Evolutionary conservation across 2,329 filamentous ascomycete genomes (phyloP).

Genomic region (Phyllosticta paracitricarpa): DNA sequence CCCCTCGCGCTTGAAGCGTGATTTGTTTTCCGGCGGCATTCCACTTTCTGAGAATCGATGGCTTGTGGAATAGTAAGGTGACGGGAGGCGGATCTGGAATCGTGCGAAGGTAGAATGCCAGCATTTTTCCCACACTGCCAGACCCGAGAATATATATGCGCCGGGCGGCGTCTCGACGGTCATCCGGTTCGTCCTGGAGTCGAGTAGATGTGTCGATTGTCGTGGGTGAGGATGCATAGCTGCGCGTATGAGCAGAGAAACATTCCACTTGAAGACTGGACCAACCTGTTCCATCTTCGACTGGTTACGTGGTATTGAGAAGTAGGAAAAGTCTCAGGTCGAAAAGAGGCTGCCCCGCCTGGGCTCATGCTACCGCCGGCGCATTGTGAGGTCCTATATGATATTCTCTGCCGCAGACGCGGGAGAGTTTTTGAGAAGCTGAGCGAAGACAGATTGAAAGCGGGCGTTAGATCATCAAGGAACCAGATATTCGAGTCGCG

Average conservation of each 20-base stretch:
- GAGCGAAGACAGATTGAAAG: conserved; percentile 36
- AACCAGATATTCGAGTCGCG: background rate
- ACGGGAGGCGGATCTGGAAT: conserved; percentile 57
- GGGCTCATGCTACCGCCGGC: conserved; percentile 30
- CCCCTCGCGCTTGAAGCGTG: conserved; percentile 35
- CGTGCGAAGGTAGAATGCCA: conserved; percentile 61
- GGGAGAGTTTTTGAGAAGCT: conserved; percentile 26
- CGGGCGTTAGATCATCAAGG: background rate
- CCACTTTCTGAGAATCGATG: conserved; percentile 37
- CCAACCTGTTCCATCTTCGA: background rate
- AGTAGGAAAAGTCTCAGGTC: background rate
- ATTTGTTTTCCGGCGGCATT: conserved; percentile 34
- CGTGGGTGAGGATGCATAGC: background rate
- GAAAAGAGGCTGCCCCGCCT: conserved; percentile 34
- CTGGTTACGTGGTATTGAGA: background rate
- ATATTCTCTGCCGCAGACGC: conserved; percentile 39
- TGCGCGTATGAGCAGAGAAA: background rate
- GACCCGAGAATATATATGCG: conserved; percentile 68
- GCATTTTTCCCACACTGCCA: conserved; percentile 71
- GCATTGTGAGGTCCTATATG: conserved; percentile 29
- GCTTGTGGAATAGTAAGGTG: conserved; percentile 65
- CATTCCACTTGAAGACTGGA: background rate
- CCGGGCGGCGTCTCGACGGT: background rate
- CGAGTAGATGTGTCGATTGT: background rate
- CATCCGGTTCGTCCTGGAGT: background rate